A percentile compares a stretch with the other conserved stretches of the same genome.
phyloP scores from a whole-genome alignment of 2,329 filamentous ascomycete species.

The Ophiostoma novo-ulmi region DNA sequence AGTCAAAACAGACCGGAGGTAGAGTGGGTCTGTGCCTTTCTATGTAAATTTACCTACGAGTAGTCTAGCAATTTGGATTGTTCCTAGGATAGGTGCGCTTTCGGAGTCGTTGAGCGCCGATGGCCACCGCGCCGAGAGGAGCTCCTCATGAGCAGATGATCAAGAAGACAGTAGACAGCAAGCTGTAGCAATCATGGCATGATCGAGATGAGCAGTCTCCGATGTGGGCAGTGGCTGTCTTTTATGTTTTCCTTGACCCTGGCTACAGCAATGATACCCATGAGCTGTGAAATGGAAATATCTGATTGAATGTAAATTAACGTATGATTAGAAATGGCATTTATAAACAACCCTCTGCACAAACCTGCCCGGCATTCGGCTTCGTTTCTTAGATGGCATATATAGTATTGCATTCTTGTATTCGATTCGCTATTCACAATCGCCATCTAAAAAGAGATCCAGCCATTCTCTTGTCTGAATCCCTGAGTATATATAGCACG shows the following conservation, averaged over 20 bases:
- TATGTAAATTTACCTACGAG: too few relatives aligned
- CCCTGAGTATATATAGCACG: too few relatives aligned
- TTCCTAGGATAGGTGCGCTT: not conserved
- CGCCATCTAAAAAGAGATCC: not conserved
- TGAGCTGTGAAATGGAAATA: too few relatives aligned
- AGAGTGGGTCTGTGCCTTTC: not conserved
- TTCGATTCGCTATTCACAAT: not conserved
- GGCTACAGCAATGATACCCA: too few relatives aligned
- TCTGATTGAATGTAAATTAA: too few relatives aligned
- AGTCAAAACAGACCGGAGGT: not conserved
- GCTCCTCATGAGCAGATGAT: not conserved
- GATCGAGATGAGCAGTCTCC: not conserved
- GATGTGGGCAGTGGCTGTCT: too few relatives aligned
- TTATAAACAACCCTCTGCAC: not conserved
- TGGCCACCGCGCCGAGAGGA: not conserved
- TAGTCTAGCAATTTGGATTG: too few relatives aligned
- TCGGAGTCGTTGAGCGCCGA: not conserved
- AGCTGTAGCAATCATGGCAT: not conserved
- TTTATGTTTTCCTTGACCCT: too few relatives aligned
- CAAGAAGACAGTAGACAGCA: not conserved
- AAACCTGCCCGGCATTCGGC: not conserved
- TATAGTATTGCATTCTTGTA: too few relatives aligned
- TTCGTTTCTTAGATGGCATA: not conserved
- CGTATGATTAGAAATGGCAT: too few relatives aligned
- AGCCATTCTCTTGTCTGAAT: not conserved